Evolutionary conservation across 2,329 filamentous ascomycete species (phyloP), one percentile per base, ranked within the genome.

Genomic region (Fulvia fulva): DNA sequence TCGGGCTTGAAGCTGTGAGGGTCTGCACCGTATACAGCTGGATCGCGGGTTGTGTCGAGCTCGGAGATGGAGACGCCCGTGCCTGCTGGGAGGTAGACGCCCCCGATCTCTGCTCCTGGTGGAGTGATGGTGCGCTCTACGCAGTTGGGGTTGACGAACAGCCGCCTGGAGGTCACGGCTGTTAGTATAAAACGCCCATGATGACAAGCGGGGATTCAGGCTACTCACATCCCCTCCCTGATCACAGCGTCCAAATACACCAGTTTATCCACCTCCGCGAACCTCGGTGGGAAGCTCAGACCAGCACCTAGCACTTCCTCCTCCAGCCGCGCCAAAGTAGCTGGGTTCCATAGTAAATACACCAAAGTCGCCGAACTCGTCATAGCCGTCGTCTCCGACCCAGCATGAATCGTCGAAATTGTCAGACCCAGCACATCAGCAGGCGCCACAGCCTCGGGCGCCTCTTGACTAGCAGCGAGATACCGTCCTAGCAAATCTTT

Each of bases 1-100:
- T 79, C 78, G 1, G 80, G 80, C 23, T 73, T 68, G 63, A 77
- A 82, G 0, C 70, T 57, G 22, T 73, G 68, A 1, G 75, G 73
- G 58, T 79, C 74, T 1, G 64, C 51, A 3, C 77, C 76, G 50
- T 70, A 73, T 30, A 73, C 60, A 14, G 22, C 50, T 59, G 74
- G 71, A 46, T 73, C 68, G 51, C 69, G 69, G 51, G 77, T 72
- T 21, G 77, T 66, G 5, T 70, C 71, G 57, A 75, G 74, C 0
- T 74, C 67, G 43, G 72, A 74, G 56, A 73, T 73, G 41, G 76
- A 78, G 7, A 82, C 72, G 45, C 76, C 71, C 1, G 76, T 78
- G 25, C 78, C 78, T 43, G 68, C 74, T 0, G 80, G 79, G 8
- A 82, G 68, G 57, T 66, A 72, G 41, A 71, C 66, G 26, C 67